These are phyloP conservation scores for Hypoxylon trugodes DNA, from an alignment of 495 filamentous ascomycete species.

Conservation along the genomic window DNA sequence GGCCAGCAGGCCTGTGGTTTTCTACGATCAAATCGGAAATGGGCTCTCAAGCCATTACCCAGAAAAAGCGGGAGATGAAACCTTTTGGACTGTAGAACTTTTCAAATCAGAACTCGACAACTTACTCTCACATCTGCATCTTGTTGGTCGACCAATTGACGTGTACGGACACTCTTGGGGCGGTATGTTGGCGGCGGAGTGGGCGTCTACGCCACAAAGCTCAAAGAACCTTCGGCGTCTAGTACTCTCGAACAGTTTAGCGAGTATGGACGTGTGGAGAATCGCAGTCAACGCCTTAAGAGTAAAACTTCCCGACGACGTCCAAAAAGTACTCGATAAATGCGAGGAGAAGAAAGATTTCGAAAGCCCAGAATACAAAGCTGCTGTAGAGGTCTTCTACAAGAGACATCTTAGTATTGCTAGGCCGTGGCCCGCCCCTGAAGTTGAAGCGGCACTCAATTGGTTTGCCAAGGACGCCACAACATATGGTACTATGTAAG, in stretches of 20 bases:
- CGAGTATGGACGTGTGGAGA: conserved; percentile 38
- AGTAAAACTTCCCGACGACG: conserved; percentile 23
- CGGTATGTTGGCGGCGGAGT: conserved; percentile 56
- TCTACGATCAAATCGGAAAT: conserved; percentile 65
- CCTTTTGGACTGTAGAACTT: conserved; percentile 58
- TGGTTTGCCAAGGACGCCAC: conserved; percentile 49
- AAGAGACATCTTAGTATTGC: conserved; percentile 52
- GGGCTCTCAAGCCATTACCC: conserved; percentile 56
- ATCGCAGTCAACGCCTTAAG: conserved; percentile 18
- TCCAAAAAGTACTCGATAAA: conserved; percentile 27
- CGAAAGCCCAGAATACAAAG: conserved; percentile 54
- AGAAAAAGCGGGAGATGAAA: conserved; percentile 49
- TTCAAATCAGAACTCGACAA: conserved; percentile 61
- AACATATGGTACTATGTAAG: conserved; percentile 56
- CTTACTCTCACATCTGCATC: conserved; percentile 50
- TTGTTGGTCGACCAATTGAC: conserved; percentile 48
- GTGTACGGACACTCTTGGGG: conserved; percentile 63
- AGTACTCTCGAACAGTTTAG: conserved; percentile 32
- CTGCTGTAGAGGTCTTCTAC: conserved; percentile 54
- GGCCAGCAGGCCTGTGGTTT: conserved; percentile 49
- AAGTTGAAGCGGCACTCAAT: conserved; percentile 43
- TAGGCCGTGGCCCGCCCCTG: conserved; percentile 48
- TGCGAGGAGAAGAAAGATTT: conserved; percentile 38
- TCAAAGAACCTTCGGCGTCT: conserved; percentile 35
- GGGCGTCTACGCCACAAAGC: conserved; percentile 42